Evolutionary conservation across 805 yeast species (phyloP), one percentile per base, ranked within the genome.

Genomic region (Wickerhamiella siamensis): DNA sequence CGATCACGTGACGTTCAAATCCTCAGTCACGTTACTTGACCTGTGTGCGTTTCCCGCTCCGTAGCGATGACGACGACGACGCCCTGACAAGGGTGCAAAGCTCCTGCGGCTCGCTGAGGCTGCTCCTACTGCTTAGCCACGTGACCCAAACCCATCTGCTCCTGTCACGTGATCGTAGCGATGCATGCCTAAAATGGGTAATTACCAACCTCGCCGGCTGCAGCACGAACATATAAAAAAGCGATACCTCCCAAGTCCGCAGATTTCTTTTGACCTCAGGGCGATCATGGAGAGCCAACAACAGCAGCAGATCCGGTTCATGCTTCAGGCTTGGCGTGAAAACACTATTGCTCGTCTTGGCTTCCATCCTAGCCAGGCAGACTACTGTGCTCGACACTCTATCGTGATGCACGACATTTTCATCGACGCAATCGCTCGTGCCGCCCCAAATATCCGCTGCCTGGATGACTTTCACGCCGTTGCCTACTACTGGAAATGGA

Each of bases 401-500:
- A 40, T 44, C 10, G 53, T 56, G 17, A 47, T 56, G 43, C 60
- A 56, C 41, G 60, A 56, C 39, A 53, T 56, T 8, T 56, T 50
- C 35, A 44, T 56, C 22, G 60, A 56, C 33, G 48, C 52, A 18
- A 56, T 56, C 20, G 53, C 56, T 2, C 41, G 38, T 24, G 45
- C 52, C 17, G 60, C 58, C 17, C 33, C 43, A 5, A 18, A 35
- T 15, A 56, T 56, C 38, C 51, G 44, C 22, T 43, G 49, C 15
- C 47, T 50, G 19, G 44, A 45, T 18, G 60, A 56, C 39, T 44
- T 56, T 16, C 36, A 42, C 33, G 34, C 43, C 19, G 51, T 47
- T 17, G 57, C 56, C 4, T 49, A 44, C 44, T 56, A 53, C 46
- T 56, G 60, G 60, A 49, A 55, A 29, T 50, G 54, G 53, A 44